Evolutionary conservation across 352 stramenopile species (phyloP), one percentile per base, ranked within the genome.

Genomic region (Globisporangium paddicum): DNA sequence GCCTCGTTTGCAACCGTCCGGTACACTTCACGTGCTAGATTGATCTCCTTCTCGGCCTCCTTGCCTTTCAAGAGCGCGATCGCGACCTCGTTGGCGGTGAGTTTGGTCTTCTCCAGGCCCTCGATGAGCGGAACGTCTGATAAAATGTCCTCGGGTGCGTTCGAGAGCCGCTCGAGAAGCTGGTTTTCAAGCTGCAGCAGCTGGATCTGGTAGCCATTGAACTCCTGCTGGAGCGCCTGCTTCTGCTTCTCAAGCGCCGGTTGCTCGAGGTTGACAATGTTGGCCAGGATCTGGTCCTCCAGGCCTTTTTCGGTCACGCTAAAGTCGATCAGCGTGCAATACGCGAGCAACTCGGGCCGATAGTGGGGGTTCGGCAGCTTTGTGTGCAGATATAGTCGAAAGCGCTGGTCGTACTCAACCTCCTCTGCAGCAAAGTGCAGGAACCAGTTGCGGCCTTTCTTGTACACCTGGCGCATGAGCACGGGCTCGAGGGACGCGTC

Each of bases 321-420:
- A 51, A 98, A 98, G 66, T 98, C 95, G 53, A 98, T 97, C 1
- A 98, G 72, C 40, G 90, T 97, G 57, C 89, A 97, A 57, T 97
- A 93, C 25, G 91, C 89, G 16, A 94, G 67, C n/a, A 98, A 81
- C 60, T 98, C 92, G 0, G 92, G 92, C 1, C 83, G 79, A 61
- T 96, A 98, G 64, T 98, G 91, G 5, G 91, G 93, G 35, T 98
- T 98, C 1, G 87, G 85, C 1, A 97, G 68, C 50, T 96, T 96
- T 0, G 89, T 98, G 66, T 98, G 91, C 25, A 98, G 51, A 47
- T 79, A 97, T 16, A 98, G 61, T 1, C 84, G 71, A 60, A 98
- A 98, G 11, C 84, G 68, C 23, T 78, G 71, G 30, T 97, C 82
- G 47, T 94, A 96, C 66, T 96, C 88, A 30, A 97, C 73, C 41